phyloP scores from a whole-genome alignment of 2,329 filamentous ascomycete species.

The Xylariaceae sp. region DNA sequence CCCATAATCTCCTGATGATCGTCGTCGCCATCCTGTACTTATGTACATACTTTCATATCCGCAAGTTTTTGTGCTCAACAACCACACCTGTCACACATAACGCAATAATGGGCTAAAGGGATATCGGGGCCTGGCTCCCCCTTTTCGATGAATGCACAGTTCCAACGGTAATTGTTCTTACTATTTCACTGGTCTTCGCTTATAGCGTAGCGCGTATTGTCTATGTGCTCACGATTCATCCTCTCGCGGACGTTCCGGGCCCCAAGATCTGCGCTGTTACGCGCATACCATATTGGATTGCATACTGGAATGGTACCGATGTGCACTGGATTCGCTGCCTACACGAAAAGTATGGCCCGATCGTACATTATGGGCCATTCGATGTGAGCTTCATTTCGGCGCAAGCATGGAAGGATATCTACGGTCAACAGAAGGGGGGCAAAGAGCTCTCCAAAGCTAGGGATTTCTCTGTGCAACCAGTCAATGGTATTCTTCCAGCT shows the following conservation, averaged over 20 bases:
- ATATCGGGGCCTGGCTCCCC: no score
- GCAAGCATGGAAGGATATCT: slow-evolving; percentile 14
- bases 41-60: no score
- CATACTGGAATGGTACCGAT: slow-evolving; percentile 12
- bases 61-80: no score
- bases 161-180: no score
- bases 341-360: slow-evolving; percentile 13
- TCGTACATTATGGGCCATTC: slow-evolving; percentile 15
- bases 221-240: no score
- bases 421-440: background rate
- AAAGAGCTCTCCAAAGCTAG: background rate
- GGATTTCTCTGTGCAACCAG: background rate
- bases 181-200: no score
- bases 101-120: no score
- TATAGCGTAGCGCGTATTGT: no score
- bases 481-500: background rate
- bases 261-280: slow-evolving; percentile 14
- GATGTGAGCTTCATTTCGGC: slow-evolving; percentile 15
- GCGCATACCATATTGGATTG: slow-evolving; percentile 18
- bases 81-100: no score
- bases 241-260: slow-evolving; percentile 20
- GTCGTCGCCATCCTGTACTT: no score
- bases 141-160: no score
- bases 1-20: no score
- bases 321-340: slow-evolving; percentile 10